Evolutionary conservation across 371 early-diverging fungal species (phyloP).

Genomic region (Mucor ambiguus): DNA sequence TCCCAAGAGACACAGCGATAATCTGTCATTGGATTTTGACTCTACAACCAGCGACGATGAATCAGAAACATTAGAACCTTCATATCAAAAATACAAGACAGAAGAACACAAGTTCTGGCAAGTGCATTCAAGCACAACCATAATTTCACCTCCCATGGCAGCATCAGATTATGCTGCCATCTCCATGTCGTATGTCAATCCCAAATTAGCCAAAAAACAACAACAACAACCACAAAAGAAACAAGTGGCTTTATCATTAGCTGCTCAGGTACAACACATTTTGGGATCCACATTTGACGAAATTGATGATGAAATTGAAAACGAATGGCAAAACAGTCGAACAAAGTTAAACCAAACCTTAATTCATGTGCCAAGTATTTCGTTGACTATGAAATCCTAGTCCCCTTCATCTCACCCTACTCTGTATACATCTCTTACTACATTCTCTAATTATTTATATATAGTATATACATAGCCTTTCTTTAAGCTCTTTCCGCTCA

Average conservation of each 20-base stretch:
- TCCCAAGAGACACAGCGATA: not conserved
- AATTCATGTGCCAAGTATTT: slow-evolving; percentile 5
- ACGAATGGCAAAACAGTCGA: slow-evolving; percentile 16
- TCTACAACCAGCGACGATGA: slow-evolving; percentile 10
- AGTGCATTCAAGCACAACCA: slow-evolving; percentile 20
- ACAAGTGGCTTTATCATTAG: not conserved
- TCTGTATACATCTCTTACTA: not conserved
- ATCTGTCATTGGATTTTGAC: not conserved
- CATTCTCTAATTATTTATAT: not conserved
- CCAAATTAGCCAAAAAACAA: not conserved
- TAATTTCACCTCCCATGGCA: slow-evolving; percentile 15
- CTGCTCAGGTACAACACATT: slow-evolving; percentile 1
- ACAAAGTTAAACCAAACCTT: slow-evolving; percentile 2
- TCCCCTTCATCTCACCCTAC: not conserved
- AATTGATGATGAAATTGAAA: slow-evolving; percentile 16
- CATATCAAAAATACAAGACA: not conserved
- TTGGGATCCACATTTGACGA: slow-evolving; percentile 10
- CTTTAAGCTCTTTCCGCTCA: not conserved
- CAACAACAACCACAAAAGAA: slow-evolving; percentile 5
- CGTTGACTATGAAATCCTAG: not conserved
- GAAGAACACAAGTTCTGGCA: slow-evolving; percentile 29
- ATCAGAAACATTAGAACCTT: not conserved
- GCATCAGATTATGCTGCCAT: not conserved
- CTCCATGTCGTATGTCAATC: slow-evolving; percentile 5
- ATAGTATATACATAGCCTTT: not conserved